Conservation (phyloP, 345 rosid genomes). For the Salix brachista region DNA sequence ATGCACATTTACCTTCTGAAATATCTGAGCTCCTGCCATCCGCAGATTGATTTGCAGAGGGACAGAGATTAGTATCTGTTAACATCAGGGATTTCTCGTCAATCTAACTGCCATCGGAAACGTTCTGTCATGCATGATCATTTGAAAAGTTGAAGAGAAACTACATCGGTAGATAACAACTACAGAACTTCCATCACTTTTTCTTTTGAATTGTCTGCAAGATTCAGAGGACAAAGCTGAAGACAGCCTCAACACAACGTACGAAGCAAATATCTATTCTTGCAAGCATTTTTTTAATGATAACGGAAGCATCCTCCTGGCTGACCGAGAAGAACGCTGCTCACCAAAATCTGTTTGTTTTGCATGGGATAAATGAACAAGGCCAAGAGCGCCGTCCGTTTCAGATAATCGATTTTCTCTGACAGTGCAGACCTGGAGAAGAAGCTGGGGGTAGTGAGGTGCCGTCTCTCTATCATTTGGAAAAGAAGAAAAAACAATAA, state of each 20-base stretch:
- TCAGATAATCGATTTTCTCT: constrained; percentile 4
- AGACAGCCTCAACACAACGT: neutral
- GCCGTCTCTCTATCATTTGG: neutral
- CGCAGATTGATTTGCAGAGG: neutral
- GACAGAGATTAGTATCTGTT: neutral
- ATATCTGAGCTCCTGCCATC: neutral
- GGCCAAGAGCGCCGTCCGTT: constrained; percentile 19
- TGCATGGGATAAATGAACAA: constrained; percentile 1
- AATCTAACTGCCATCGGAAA: neutral
- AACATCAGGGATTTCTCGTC: neutral
- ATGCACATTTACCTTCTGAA: neutral
- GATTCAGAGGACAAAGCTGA: neutral
- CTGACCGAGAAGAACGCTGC: neutral
- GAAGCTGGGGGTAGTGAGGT: neutral
- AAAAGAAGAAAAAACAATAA: neutral
- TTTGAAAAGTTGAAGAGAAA: neutral
- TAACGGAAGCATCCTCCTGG: neutral
- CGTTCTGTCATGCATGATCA: neutral
- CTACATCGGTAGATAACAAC: neutral
- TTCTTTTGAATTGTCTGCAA: neutral
- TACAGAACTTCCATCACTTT: neutral
- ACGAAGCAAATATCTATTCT: neutral
- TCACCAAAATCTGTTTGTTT: neutral
- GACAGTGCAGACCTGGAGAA: constrained; percentile 9
- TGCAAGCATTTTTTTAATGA: neutral